phyloP scores from a whole-genome alignment of 2,329 filamentous ascomycete genomes.

The Sclerotinia spermophila region DNA sequence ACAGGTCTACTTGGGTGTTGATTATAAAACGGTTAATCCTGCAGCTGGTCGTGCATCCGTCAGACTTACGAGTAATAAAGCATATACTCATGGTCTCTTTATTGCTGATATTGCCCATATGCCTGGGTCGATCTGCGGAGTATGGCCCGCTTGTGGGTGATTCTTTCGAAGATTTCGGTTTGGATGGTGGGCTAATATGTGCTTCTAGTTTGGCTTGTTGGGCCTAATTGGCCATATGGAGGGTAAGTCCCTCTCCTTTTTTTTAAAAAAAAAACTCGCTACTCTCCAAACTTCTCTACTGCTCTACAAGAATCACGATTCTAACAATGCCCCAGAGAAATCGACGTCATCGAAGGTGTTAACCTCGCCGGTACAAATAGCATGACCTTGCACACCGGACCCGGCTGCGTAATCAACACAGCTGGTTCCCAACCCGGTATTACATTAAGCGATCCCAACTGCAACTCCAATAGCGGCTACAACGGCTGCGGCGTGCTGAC shows the following conservation, averaged over 20 bases:
- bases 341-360: constrained; percentile 78
- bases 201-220: constrained; percentile 46
- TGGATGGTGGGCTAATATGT: background rate
- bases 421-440: constrained; percentile 44
- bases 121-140: constrained; percentile 53
- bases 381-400: constrained; percentile 65
- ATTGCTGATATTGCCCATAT: constrained; percentile 58
- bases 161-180: background rate
- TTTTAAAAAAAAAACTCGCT: no score
- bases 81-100: constrained; percentile 54
- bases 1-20: constrained; percentile 66
- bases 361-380: constrained; percentile 57
- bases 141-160: constrained; percentile 52
- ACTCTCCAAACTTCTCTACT: background rate
- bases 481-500: constrained; percentile 57
- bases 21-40: constrained; percentile 54
- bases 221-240: constrained; percentile 61
- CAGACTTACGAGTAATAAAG: constrained; percentile 55
- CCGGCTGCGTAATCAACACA: constrained; percentile 56
- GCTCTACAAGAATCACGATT: rapidly evolving
- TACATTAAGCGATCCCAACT: constrained; percentile 50
- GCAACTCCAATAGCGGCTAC: constrained; percentile 49
- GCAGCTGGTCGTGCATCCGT: constrained; percentile 63
- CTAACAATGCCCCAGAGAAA: constrained; percentile 49
- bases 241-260: constrained; percentile 39